Base-by-base conservation (phyloP, 2,329 filamentous ascomycete genomes). In the Fusarium citri region DNA sequence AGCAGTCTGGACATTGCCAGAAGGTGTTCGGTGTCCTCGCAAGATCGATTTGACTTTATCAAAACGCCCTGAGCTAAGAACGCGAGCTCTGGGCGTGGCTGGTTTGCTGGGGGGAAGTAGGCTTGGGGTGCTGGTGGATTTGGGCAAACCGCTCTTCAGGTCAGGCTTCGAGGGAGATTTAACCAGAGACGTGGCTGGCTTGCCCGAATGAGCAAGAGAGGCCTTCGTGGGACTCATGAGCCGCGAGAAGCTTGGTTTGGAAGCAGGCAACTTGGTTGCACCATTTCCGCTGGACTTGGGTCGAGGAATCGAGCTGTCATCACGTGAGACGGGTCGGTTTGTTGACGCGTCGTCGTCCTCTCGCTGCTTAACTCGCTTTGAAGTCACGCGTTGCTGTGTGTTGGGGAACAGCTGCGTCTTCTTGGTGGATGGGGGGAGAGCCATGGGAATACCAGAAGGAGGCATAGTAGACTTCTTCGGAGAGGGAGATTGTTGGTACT, bases 151-250 rank as follows among this genome's bases (percentile, higher is more conserved):
- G 68, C 71, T 69, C 69, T 73, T 70, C 26, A 81, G 60, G 51
- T 78, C 78, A 8, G 82, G 80, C 74, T 87, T 90, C 3, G 85
- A 85, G 16, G 79, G 83, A 67, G 81, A 71, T 49, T 72, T 84
- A 72, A 75, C 79, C 66, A 78, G 74, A 51, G 72, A 75, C 18
- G 74, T 67, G 4, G 77, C 76, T 1, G 76, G 67, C 51, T 78
- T 80, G 34, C 55, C 62, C 8, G 69, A 64, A n/a, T 66, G 59
- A 20, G 71, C 69, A 54, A 92, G 79, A 2, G 92, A 93, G 10
- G 93, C 84, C 78, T 93, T 94, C 11, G 92, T 96, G 0, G 94
- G 94, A 8, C 93, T 97, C 79, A 90, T 87, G 30, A 95, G 82
- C 63, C 84, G 89, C 66, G 84, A 83, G 64, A 84, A 80, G 66